phyloP scores from a whole-genome alignment of 2,329 filamentous ascomycete genomes.

The Fusarium sambucinum region DNA sequence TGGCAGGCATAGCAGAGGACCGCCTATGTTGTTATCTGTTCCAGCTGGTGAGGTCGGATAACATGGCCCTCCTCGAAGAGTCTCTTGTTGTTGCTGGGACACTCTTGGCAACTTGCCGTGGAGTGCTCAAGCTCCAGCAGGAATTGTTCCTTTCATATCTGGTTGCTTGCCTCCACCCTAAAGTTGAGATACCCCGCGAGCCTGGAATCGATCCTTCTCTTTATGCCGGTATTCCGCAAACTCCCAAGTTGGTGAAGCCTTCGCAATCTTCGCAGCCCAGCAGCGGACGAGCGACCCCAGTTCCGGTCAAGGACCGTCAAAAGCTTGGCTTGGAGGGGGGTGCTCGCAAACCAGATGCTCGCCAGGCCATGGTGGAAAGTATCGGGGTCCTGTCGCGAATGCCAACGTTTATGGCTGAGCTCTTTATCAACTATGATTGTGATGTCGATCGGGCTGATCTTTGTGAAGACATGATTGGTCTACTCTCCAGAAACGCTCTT shows the following conservation, averaged over 20 bases:
- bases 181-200: slow-evolving; percentile 93
- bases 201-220: slow-evolving; percentile 89
- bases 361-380: slow-evolving; percentile 98
- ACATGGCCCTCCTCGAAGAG: slow-evolving; percentile 93
- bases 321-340: slow-evolving; percentile 94
- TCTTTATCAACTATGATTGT: slow-evolving; percentile 98
- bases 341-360: slow-evolving; percentile 89
- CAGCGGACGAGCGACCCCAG: slow-evolving; percentile 89
- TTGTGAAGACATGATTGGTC: slow-evolving; percentile 93
- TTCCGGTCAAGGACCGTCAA: slow-evolving; percentile 91
- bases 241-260: slow-evolving; percentile 87
- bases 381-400: slow-evolving; percentile 92
- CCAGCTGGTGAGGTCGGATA: slow-evolving; percentile 95
- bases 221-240: slow-evolving; percentile 92
- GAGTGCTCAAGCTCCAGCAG: slow-evolving; percentile 93
- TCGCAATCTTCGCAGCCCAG: slow-evolving; percentile 73
- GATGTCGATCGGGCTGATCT: slow-evolving; percentile 91
- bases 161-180: slow-evolving; percentile 91
- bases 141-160: slow-evolving; percentile 96
- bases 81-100: slow-evolving; percentile 93
- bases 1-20: slow-evolving; percentile 90
- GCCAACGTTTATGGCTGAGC: slow-evolving; percentile 92
- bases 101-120: slow-evolving; percentile 87
- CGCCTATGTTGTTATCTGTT: slow-evolving; percentile 94
- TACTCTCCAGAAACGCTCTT: slow-evolving; percentile 92